Evolutionary conservation across 805 yeast genomes (phyloP).

Genomic region (Blastobotrys terrestris): DNA sequence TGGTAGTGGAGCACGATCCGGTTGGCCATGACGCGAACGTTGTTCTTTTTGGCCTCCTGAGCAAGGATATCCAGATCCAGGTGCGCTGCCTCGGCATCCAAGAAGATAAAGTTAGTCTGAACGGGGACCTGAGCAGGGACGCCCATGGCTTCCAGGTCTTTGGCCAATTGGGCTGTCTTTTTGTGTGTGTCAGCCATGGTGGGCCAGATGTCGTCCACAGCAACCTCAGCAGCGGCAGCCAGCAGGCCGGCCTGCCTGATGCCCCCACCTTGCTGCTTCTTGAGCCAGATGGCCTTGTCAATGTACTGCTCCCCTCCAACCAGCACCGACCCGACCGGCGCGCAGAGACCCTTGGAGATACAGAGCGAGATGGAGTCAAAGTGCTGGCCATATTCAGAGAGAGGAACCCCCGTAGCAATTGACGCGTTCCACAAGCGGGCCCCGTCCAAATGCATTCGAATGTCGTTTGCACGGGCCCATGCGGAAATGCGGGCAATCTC

Average conservation of each 20-base stretch:
- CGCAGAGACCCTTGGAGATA: constrained; percentile 84
- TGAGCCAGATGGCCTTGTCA: constrained; percentile 71
- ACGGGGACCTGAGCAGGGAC: constrained; percentile 65
- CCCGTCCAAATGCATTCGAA: constrained; percentile 81
- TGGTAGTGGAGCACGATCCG: constrained; percentile 81
- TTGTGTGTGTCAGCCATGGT: constrained; percentile 46
- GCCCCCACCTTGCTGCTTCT: constrained; percentile 92
- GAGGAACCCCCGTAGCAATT: constrained; percentile 60
- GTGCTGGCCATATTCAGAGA: constrained; percentile 62
- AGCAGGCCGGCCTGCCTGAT: constrained; percentile 83
- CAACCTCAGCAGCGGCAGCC: constrained; percentile 72
- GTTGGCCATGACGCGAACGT: constrained; percentile 61
- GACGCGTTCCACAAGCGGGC: constrained; percentile 95
- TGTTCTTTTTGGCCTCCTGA: constrained; percentile 50
- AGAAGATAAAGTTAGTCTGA: constrained; percentile 76
- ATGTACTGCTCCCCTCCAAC: constrained; percentile 62
- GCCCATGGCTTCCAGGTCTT: constrained; percentile 32
- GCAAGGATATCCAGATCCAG: constrained; percentile 53
- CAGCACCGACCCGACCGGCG: constrained; percentile 85
- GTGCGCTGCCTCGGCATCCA: constrained; percentile 45
- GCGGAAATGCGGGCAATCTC: constrained; percentile 65
- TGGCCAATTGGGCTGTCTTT: constrained; percentile 45
- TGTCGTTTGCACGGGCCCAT: constrained; percentile 56
- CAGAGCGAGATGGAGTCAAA: constrained; percentile 91
- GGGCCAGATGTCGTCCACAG: constrained; percentile 67